Evolutionary conservation across 768 basidiomycete genomes (phyloP).

Genomic region (Suillus fuscotomentosus): DNA sequence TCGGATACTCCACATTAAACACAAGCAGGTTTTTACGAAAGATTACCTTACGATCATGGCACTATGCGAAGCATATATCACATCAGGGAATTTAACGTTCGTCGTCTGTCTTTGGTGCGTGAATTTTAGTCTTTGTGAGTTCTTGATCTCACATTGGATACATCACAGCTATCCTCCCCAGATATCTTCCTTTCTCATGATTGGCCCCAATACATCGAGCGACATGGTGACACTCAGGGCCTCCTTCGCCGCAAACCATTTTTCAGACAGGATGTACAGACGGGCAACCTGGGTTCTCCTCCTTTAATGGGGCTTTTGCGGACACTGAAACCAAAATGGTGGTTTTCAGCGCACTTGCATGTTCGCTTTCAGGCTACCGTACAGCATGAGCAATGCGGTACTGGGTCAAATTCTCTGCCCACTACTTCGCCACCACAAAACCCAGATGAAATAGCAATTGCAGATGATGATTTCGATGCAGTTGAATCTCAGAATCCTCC

Average conservation of each 20-base stretch:
- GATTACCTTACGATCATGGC: constrained; percentile 71
- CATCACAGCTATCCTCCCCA: constrained; percentile 51
- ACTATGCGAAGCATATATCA: constrained; percentile 88
- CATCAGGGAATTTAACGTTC: constrained; percentile 80
- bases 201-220: constrained; percentile 88
- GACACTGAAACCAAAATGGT: constrained; percentile 76
- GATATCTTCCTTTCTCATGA: constrained; percentile 93
- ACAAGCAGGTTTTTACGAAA: constrained; percentile 71
- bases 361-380: constrained; percentile 78
- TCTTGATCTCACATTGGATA: not conserved
- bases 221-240: constrained; percentile 64
- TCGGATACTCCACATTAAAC: constrained; percentile 6
- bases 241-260: constrained; percentile 78
- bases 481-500: constrained; percentile 5
- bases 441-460: constrained; percentile 42
- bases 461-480: constrained; percentile 30
- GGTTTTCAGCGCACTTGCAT: constrained; percentile 94
- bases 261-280: constrained; percentile 67
- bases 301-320: constrained; percentile 77
- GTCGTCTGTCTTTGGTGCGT: constrained; percentile 70
- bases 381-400: constrained; percentile 34
- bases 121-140: not conserved
- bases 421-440: constrained; percentile 12
- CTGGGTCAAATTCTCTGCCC: not conserved
- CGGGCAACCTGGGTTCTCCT: constrained; percentile 77